Evolutionary conservation across 2,329 filamentous ascomycete species (phyloP).

Genomic region (Shiraia sp.): DNA sequence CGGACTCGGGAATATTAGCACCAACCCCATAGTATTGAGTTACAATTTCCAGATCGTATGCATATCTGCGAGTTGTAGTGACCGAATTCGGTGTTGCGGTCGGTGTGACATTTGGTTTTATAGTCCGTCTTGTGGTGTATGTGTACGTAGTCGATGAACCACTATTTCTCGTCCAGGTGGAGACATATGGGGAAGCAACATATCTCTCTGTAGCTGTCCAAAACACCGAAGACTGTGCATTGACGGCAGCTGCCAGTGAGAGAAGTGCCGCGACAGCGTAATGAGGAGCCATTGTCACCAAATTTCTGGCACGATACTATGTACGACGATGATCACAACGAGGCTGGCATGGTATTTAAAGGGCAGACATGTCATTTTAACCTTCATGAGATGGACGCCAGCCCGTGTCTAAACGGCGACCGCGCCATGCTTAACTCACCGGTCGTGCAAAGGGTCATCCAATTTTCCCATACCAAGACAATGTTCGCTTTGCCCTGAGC

Average conservation of each 20-base stretch:
- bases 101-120: conserved; percentile 31
- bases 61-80: conserved; percentile 7
- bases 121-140: conserved; percentile 13
- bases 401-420: conserved; percentile 10
- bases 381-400: conserved; percentile 13
- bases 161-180: conserved; percentile 16
- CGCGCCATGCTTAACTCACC: conserved; percentile 21
- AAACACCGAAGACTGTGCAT: conserved; percentile 20
- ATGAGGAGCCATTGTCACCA: conserved; percentile 21
- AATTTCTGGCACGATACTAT: conserved; percentile 7
- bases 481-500: conserved; percentile 22
- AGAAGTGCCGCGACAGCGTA: conserved; percentile 17
- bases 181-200: conserved; percentile 17
- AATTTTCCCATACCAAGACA: conserved; percentile 18
- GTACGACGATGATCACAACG: conserved; percentile 13
- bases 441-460: conserved; percentile 23
- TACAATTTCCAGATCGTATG: conserved; percentile 18
- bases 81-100: conserved; percentile 25
- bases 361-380: conserved; percentile 27
- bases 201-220: conserved; percentile 31
- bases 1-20: conserved; percentile 25
- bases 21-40: conserved; percentile 25
- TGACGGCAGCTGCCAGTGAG: conserved; percentile 12
- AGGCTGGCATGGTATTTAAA: conserved; percentile 10
- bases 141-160: conserved; percentile 11